Conservation (phyloP, 257 asterid genomes). For the Eucommia ulmoides region DNA sequence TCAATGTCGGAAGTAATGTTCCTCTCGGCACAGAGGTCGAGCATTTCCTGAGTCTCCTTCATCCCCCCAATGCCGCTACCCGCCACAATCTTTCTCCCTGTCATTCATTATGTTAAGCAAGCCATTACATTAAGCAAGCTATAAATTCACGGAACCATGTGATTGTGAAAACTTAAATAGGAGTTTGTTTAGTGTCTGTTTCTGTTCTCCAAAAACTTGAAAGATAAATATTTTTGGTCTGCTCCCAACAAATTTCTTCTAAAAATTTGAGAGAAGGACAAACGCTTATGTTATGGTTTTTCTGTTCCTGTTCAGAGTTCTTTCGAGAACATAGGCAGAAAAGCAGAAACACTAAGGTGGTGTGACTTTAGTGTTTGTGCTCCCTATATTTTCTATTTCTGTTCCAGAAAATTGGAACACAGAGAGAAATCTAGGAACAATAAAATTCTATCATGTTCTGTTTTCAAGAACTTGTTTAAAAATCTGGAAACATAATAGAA, state of each 20-base stretch:
- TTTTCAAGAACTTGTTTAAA: no score
- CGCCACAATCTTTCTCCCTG: not conserved
- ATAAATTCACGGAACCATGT: not conserved
- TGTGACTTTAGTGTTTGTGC: no score
- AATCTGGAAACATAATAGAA: no score
- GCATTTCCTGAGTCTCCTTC: conserved; percentile 1
- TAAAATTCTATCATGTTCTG: no score
- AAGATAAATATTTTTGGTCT: not conserved
- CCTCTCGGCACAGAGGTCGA: not conserved
- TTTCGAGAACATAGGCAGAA: no score
- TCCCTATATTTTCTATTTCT: no score
- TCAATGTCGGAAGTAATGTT: not conserved
- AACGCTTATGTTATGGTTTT: not conserved
- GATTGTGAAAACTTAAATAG: not conserved
- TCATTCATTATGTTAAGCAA: not conserved
- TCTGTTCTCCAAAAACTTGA: not conserved
- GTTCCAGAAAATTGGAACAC: no score
- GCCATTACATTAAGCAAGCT: not conserved
- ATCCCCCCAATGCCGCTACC: not conserved
- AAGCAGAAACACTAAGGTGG: no score
- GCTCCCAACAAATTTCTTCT: not conserved
- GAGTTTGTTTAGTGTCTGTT: not conserved
- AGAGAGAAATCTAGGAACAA: no score
- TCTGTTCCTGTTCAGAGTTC: no score
- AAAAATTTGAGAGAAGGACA: not conserved